phyloP scores from a whole-genome alignment of 257 asterid species.

The Prunella vulgaris region DNA sequence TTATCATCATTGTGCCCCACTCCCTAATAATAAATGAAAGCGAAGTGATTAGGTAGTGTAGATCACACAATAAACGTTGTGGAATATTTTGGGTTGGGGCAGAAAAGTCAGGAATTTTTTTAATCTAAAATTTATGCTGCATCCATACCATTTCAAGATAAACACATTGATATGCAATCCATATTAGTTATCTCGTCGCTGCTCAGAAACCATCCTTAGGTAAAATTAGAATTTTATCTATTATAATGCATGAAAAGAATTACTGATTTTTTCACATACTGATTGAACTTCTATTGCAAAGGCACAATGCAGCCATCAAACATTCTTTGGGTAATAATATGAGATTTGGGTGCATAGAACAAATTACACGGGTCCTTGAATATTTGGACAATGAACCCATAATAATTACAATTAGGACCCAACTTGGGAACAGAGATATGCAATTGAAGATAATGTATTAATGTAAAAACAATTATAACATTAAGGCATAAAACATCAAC shows the following conservation, averaged over 20 bases:
- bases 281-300: neutral
- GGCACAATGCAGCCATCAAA: neutral
- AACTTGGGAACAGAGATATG: constrained; percentile 4
- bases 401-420: constrained; percentile 1
- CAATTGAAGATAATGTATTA: neutral
- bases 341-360: neutral
- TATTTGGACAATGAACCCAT: neutral
- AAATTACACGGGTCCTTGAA: neutral
- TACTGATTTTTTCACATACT: neutral
- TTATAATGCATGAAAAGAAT: constrained; percentile 1
- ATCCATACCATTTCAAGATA: constrained; percentile 1
- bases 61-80: neutral
- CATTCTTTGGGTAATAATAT: neutral
- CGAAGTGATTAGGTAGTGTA: constrained; percentile 10
- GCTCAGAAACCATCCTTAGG: neutral
- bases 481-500: neutral
- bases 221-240: neutral
- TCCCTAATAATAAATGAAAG: constrained; percentile 48
- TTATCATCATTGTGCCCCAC: constrained; percentile 97
- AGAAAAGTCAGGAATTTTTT: neutral
- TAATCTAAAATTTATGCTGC: neutral
- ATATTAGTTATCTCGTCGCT: neutral
- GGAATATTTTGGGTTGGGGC: neutral
- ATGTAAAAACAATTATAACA: neutral
- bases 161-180: neutral